These are phyloP conservation scores for Amyloporia xantha DNA, from an alignment of 768 basidiomycete species.

Conservation along the genomic window DNA sequence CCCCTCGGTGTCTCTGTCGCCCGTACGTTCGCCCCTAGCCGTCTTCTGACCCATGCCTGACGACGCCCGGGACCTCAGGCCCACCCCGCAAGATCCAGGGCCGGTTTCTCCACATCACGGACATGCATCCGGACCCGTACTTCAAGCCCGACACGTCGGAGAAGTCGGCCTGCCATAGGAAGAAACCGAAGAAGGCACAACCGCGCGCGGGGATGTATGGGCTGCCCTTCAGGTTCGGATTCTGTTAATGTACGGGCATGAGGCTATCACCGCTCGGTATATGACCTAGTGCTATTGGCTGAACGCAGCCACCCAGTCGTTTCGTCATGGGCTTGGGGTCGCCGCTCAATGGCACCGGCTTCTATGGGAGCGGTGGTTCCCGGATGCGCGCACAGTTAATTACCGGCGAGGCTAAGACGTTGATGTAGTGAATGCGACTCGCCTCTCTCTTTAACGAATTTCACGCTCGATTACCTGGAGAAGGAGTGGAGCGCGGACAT, in stretches of 20 bases:
- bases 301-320: too few relatives aligned
- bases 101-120: slow-evolving; percentile 77
- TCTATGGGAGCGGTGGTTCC: too few relatives aligned
- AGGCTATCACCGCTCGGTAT: too few relatives aligned
- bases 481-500: slow-evolving; percentile 77
- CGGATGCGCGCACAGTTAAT: neutral
- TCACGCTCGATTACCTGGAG: slow-evolving; percentile 74
- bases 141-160: slow-evolving; percentile 48
- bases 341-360: too few relatives aligned
- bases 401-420: neutral
- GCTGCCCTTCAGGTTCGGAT: slow-evolving; percentile 54
- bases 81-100: slow-evolving; percentile 49
- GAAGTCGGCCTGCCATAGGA: slow-evolving; percentile 62
- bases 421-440: slow-evolving; percentile 73
- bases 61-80: slow-evolving; percentile 3
- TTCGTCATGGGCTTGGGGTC: too few relatives aligned
- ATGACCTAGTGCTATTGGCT: too few relatives aligned
- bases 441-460: slow-evolving; percentile 70
- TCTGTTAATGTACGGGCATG: neutral
- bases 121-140: slow-evolving; percentile 76
- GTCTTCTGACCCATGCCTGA: slow-evolving; percentile 12
- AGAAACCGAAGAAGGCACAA: slow-evolving; percentile 48
- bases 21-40: slow-evolving; percentile 21
- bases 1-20: slow-evolving; percentile 28
- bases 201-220: slow-evolving; percentile 57